phyloP scores from a whole-genome alignment of 805 yeast genomes.

The Candida lessepsii region DNA sequence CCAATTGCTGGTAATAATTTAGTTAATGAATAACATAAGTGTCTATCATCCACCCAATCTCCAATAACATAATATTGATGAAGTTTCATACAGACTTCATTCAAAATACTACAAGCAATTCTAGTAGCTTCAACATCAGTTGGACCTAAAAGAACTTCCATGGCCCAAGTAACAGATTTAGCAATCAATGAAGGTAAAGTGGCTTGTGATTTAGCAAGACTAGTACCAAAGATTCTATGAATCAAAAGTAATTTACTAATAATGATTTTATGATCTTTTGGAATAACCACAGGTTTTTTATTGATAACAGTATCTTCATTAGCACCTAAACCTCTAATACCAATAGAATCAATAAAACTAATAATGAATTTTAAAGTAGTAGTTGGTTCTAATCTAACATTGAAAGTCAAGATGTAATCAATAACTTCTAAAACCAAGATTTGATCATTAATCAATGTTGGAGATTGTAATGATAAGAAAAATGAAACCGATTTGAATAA shows the following conservation, averaged over 20 bases:
- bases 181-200: slow-evolving; percentile 42
- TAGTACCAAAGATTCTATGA: slow-evolving; percentile 50
- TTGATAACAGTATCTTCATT: slow-evolving; percentile 30
- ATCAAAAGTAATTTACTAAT: slow-evolving; percentile 60
- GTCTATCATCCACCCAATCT: slow-evolving; percentile 30
- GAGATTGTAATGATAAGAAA: slow-evolving; percentile 50
- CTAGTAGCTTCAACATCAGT: slow-evolving; percentile 60
- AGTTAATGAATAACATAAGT: slow-evolving; percentile 47
- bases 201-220: slow-evolving; percentile 25
- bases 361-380: slow-evolving; percentile 43
- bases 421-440: slow-evolving; percentile 57
- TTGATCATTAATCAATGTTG: slow-evolving; percentile 58
- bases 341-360: slow-evolving; percentile 51
- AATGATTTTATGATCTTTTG: slow-evolving; percentile 54
- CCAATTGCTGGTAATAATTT: slow-evolving; percentile 57
- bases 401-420: slow-evolving; percentile 52
- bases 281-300: slow-evolving; percentile 19
- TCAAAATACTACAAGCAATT: slow-evolving; percentile 58
- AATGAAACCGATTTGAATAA: slow-evolving; percentile 39
- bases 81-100: slow-evolving; percentile 45
- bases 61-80: slow-evolving; percentile 34
- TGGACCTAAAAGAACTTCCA: slow-evolving; percentile 54
- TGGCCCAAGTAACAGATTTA: slow-evolving; percentile 52
- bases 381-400: slow-evolving; percentile 34
- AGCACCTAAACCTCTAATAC: slow-evolving; percentile 54